Evolutionary conservation across 1,139 yeast genomes (phyloP).

Genomic region (Yamadazyma mexicana): DNA sequence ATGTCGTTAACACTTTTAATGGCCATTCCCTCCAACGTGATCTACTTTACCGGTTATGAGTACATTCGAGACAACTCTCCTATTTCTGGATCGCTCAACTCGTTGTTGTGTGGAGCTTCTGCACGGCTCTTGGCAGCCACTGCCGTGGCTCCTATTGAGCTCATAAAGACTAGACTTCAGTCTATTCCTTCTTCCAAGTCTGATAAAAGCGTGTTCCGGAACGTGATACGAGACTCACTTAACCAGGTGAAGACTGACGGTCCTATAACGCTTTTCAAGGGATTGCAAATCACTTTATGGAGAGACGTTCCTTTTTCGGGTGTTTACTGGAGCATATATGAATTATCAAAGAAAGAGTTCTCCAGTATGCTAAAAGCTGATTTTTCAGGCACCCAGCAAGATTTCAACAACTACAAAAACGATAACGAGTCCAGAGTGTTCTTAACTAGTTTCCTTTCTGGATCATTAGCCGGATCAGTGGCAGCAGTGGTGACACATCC

Average conservation of each 20-base stretch:
- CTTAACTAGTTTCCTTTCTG: conserved; percentile 74
- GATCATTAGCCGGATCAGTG: conserved; percentile 78
- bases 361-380: conserved; percentile 25
- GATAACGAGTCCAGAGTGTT: conserved; percentile 57
- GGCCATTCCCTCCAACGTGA: conserved; percentile 92
- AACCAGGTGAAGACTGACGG: conserved; percentile 61
- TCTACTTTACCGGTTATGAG: conserved; percentile 93
- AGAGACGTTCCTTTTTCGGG: conserved; percentile 97
- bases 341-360: conserved; percentile 35
- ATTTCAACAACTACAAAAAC: conserved; percentile 5
- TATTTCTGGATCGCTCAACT: conserved; percentile 56
- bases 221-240: conserved; percentile 57
- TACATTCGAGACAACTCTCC: conserved; percentile 77
- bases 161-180: conserved; percentile 84
- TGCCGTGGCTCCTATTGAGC: conserved; percentile 82
- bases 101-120: conserved; percentile 80
- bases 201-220: conserved; percentile 41
- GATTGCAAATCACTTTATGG: conserved; percentile 87
- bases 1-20: conserved; percentile 77
- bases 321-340: conserved; percentile 90
- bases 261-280: conserved; percentile 68
- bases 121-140: conserved; percentile 88
- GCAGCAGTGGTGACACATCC: conserved; percentile 92
- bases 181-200: conserved; percentile 59
- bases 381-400: conserved; percentile 14